phyloP scores from a whole-genome alignment of 805 yeast genomes.

The Cyberlindnera xishuangbannaensis region DNA sequence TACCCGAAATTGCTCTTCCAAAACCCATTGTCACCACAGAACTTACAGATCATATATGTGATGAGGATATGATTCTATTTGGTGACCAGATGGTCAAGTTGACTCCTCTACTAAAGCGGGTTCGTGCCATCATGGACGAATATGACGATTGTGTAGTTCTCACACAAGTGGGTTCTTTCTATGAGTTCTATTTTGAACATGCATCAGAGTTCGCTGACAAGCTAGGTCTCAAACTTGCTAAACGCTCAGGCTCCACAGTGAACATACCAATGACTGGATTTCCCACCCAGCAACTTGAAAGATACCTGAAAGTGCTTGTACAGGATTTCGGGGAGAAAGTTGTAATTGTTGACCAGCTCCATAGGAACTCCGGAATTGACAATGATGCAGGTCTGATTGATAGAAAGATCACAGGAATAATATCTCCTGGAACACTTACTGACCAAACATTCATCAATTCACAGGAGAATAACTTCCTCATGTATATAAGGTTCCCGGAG shows the following conservation, averaged over 20 bases:
- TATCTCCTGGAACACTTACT: constrained; percentile 89
- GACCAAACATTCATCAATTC: constrained; percentile 80
- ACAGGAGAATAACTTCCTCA: constrained; percentile 62
- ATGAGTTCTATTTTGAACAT: constrained; percentile 84
- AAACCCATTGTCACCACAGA: too few species aligned
- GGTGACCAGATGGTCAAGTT: too few species aligned
- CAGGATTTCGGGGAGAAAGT: constrained; percentile 66
- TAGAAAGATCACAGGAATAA: constrained; percentile 70
- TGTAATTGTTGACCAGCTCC: constrained; percentile 72
- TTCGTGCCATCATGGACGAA: constrained; percentile 37
- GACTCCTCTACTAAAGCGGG: constrained; percentile 32
- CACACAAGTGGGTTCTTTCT: constrained; percentile 83
- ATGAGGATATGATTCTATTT: too few species aligned
- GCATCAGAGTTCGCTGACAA: constrained; percentile 69
- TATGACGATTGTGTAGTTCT: constrained; percentile 52
- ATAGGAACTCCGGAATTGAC: constrained; percentile 20
- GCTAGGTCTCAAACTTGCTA: constrained; percentile 66
- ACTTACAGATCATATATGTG: too few species aligned
- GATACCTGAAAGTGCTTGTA: constrained; percentile 70
- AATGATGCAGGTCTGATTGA: constrained; percentile 37
- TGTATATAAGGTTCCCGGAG: constrained; percentile 58
- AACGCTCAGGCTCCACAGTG: neutral
- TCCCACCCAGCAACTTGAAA: constrained; percentile 64
- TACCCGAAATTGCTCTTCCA: too few species aligned
- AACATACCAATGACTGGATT: constrained; percentile 80